phyloP scores from a whole-genome alignment of 495 filamentous ascomycete species.

The Margaritispora aquatica region DNA sequence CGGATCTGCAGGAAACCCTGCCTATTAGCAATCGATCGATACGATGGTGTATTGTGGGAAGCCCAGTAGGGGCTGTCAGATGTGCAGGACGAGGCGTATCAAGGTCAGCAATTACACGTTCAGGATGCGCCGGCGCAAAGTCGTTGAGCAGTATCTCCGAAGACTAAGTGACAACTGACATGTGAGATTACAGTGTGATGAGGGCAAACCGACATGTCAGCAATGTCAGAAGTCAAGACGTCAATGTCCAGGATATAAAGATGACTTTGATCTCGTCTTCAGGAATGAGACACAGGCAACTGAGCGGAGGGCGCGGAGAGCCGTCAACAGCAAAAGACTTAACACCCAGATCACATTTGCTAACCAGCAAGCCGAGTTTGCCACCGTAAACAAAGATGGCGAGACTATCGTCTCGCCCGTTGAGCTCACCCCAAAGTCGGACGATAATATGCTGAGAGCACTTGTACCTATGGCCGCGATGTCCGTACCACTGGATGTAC shows the following conservation, averaged over 20 bases:
- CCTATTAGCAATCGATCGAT: neutral
- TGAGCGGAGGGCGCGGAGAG: conserved; percentile 39
- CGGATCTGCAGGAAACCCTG: neutral
- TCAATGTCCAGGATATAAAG: conserved; percentile 61
- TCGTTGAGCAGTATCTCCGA: neutral
- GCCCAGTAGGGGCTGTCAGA: conserved; percentile 66
- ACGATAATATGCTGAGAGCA: neutral
- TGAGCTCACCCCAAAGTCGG: neutral
- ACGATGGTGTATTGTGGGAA: conserved; percentile 70
- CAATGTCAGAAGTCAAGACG: conserved; percentile 62
- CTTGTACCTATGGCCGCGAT: neutral
- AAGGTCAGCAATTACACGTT: conserved; percentile 46
- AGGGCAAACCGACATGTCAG: conserved; percentile 59
- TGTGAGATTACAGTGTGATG: conserved; percentile 53
- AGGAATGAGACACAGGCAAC: conserved; percentile 59
- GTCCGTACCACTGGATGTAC: conserved; percentile 35
- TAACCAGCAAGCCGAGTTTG: conserved; percentile 11
- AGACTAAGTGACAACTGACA: neutral
- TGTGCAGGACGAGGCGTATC: conserved; percentile 63
- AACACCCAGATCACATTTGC: conserved; percentile 29
- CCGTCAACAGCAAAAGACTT: conserved; percentile 11
- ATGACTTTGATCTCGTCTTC: conserved; percentile 63
- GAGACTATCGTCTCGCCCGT: neutral
- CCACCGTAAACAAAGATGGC: neutral
- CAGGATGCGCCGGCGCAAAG: neutral